Evolutionary conservation across 257 asterid genomes (phyloP).

Genomic region (Phtheirospermum japonicum): DNA sequence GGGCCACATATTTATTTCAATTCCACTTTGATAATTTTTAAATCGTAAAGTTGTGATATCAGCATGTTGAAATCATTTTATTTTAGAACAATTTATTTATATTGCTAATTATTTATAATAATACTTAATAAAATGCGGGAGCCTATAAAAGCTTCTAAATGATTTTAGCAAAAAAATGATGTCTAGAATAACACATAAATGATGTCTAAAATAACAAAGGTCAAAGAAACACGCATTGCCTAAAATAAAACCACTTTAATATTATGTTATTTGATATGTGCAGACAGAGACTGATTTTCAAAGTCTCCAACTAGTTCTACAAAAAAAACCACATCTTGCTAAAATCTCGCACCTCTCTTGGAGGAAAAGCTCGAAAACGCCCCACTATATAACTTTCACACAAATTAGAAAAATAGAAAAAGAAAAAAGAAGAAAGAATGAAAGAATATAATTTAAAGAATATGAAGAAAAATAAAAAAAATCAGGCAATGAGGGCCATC

Average conservation of each 20-base stretch:
- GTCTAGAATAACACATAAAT: neutral
- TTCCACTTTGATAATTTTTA: no score
- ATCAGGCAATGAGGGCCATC: slow-evolving; percentile 24
- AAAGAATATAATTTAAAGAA: slow-evolving; percentile 30
- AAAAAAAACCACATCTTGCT: slow-evolving; percentile 23
- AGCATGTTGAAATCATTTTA: no score
- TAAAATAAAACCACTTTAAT: slow-evolving; percentile 5
- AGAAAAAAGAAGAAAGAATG: slow-evolving; percentile 22
- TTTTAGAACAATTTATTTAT: no score
- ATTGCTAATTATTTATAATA: no score
- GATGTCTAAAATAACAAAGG: no score
- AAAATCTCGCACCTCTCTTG: slow-evolving; percentile 26
- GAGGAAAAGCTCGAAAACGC: no score
- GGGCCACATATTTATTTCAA: no score
- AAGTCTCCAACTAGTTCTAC: slow-evolving; percentile 34
- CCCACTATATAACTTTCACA: no score
- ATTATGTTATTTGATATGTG: slow-evolving; percentile 10
- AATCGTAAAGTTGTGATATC: no score
- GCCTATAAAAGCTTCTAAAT: no score
- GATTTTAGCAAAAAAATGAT: no score
- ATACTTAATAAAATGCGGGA: no score
- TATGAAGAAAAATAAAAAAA: slow-evolving; percentile 4
- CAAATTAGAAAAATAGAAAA: slow-evolving; percentile 3
- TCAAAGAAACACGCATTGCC: neutral
- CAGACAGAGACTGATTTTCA: slow-evolving; percentile 27